phyloP scores from a whole-genome alignment of 139 green algal genomes.

The Cymbomonas tetramitiformis region DNA sequence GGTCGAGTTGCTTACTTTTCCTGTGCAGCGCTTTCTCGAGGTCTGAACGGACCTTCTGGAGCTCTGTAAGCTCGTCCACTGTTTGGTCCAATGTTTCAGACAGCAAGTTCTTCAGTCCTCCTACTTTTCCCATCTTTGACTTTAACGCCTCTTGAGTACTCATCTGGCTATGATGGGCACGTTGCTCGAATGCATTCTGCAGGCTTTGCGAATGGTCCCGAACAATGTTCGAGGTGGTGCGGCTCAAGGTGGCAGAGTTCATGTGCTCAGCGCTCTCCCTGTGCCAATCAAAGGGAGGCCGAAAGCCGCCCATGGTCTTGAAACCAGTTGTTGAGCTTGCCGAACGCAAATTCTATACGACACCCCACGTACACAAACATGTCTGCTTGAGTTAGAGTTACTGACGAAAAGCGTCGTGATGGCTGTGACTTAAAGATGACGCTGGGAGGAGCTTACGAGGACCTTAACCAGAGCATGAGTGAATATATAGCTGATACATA shows the following conservation, averaged over 20 bases:
- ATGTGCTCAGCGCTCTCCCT: background rate
- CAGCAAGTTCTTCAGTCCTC: background rate
- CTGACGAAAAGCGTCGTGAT: too few relatives aligned
- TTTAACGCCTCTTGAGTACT: background rate
- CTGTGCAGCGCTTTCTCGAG: background rate
- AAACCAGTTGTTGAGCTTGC: too few relatives aligned
- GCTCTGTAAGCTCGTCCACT: background rate
- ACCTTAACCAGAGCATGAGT: too few relatives aligned
- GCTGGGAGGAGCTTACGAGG: too few relatives aligned
- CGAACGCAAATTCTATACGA: too few relatives aligned
- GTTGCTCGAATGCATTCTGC: background rate
- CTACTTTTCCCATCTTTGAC: background rate
- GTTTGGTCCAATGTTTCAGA: background rate
- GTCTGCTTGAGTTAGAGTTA: too few relatives aligned
- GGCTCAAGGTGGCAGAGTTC: background rate
- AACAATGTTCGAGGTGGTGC: background rate
- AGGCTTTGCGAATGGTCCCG: background rate
- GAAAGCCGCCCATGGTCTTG: background rate
- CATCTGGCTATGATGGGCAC: too few relatives aligned
- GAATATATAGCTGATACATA: too few relatives aligned
- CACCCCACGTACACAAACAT: too few relatives aligned
- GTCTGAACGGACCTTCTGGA: background rate
- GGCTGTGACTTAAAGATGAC: too few relatives aligned
- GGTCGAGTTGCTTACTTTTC: background rate
- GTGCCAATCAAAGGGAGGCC: background rate